phyloP scores from a whole-genome alignment of 768 basidiomycete genomes.

The Boletus speciosus region DNA sequence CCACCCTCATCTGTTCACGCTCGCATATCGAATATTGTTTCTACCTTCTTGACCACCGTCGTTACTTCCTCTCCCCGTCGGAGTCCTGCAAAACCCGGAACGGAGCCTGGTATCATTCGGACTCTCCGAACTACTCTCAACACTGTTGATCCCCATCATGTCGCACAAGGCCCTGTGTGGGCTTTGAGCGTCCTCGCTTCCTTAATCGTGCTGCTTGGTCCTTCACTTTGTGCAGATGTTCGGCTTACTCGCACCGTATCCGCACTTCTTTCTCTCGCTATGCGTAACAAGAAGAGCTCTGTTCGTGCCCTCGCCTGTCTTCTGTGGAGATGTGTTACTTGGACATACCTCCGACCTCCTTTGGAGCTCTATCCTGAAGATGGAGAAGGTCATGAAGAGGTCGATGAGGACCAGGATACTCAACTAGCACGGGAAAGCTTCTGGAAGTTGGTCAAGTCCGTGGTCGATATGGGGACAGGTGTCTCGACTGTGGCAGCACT shows the following conservation, averaged over 20 bases:
- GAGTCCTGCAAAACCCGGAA: conserved; percentile 32
- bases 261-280: conserved; percentile 49
- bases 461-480: conserved; percentile 59
- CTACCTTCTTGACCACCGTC: conserved; percentile 44
- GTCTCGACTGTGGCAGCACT: conserved; percentile 53
- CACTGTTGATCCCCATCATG: conserved; percentile 51
- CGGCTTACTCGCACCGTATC: conserved; percentile 45
- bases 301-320: conserved; percentile 59
- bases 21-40: conserved; percentile 48
- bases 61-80: conserved; percentile 35
- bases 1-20: conserved; percentile 48
- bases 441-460: conserved; percentile 49
- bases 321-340: conserved; percentile 62
- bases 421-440: conserved; percentile 32
- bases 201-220: conserved; percentile 63
- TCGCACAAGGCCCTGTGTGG: conserved; percentile 79
- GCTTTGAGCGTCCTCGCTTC: conserved; percentile 62
- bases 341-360: conserved; percentile 63
- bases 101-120: conserved; percentile 55
- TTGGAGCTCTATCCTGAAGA: conserved; percentile 22
- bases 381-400: conserved; percentile 19
- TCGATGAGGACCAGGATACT: conserved; percentile 24
- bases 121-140: conserved; percentile 63
- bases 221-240: conserved; percentile 44
- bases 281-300: conserved; percentile 61